phyloP scores from a whole-genome alignment of 163 green algal genomes.

The Scenedesmus sp. region DNA sequence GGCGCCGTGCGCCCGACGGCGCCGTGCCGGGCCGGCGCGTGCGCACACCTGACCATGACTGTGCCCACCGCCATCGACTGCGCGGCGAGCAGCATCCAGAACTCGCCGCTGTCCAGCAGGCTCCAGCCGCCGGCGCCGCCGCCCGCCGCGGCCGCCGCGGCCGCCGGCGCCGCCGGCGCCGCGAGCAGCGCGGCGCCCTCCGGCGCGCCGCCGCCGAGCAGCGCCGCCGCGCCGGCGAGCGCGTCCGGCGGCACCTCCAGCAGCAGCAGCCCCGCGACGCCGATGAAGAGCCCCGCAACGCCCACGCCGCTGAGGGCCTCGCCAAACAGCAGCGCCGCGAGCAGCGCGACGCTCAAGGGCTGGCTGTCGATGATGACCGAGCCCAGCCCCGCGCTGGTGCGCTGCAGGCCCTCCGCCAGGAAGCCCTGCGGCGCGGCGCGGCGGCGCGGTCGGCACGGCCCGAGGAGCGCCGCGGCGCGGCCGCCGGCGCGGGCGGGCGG shows the following conservation, averaged over 20 bases:
- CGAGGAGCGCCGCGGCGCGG: not conserved
- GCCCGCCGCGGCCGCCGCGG: not conserved
- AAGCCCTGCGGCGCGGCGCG: constrained; percentile 77
- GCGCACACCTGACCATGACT: constrained; percentile 86
- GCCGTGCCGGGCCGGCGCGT: too few relatives aligned
- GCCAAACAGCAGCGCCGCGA: constrained; percentile 86
- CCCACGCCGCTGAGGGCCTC: constrained; percentile 62
- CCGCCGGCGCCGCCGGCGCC: too few relatives aligned
- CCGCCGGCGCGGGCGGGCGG: not conserved
- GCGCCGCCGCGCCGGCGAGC: not conserved
- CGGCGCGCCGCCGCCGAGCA: constrained; percentile 14
- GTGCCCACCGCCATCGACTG: constrained; percentile 94
- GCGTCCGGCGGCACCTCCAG: constrained; percentile 77
- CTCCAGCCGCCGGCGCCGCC: constrained; percentile 44
- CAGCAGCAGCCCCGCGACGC: constrained; percentile 79
- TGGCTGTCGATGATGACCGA: constrained; percentile 99
- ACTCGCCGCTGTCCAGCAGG: constrained; percentile 71
- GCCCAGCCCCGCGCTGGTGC: constrained; percentile 91
- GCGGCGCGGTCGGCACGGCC: not conserved
- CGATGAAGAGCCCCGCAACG: constrained; percentile 67
- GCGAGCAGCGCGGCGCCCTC: constrained; percentile 10
- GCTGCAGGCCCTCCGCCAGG: constrained; percentile 89
- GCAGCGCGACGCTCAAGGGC: constrained; percentile 84
- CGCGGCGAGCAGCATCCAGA: constrained; percentile 92
- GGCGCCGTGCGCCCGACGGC: too few relatives aligned